Conservation (phyloP, 2,329 filamentous ascomycete genomes). For the Ceratocystiopsis sp. region DNA sequence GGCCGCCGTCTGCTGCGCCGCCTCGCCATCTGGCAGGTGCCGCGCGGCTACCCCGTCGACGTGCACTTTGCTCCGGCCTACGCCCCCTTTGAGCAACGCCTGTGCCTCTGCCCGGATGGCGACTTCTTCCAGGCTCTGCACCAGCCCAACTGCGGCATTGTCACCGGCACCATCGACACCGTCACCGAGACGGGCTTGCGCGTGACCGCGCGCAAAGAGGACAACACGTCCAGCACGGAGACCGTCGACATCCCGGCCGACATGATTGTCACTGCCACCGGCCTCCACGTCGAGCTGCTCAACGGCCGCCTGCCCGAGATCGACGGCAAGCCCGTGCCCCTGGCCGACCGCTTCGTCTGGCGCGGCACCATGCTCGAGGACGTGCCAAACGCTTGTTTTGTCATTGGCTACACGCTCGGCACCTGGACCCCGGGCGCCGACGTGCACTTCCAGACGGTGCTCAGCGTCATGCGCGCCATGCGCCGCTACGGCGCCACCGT, state of each 20-base stretch:
- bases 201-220: constrained; percentile 15
- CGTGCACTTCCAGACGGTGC: constrained; percentile 7
- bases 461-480: constrained; percentile 9
- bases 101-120: constrained; percentile 47
- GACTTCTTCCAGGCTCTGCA: constrained; percentile 32
- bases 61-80: constrained; percentile 50
- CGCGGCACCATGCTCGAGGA: constrained; percentile 43
- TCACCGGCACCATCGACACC: constrained; percentile 28
- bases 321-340: constrained; percentile 28
- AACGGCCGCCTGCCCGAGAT: constrained; percentile 33
- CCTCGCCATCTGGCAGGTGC: constrained; percentile 31
- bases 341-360: constrained; percentile 35
- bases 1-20: constrained; percentile 30
- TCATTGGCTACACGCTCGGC: constrained; percentile 42
- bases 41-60: constrained; percentile 33
- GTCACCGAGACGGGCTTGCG: constrained; percentile 26
- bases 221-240: constrained; percentile 10
- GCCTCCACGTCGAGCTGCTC: constrained; percentile 37
- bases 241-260: constrained; percentile 32
- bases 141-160: constrained; percentile 21
- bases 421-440: constrained; percentile 48
- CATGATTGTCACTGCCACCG: constrained; percentile 48
- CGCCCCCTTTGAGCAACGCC: constrained; percentile 54
- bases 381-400: constrained; percentile 40
- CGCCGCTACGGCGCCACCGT: constrained; percentile 7